Evolutionary conservation across 2,329 filamentous ascomycete genomes (phyloP), one percentile per base, ranked within the genome.

Genomic region (Sphaerulina populicola): DNA sequence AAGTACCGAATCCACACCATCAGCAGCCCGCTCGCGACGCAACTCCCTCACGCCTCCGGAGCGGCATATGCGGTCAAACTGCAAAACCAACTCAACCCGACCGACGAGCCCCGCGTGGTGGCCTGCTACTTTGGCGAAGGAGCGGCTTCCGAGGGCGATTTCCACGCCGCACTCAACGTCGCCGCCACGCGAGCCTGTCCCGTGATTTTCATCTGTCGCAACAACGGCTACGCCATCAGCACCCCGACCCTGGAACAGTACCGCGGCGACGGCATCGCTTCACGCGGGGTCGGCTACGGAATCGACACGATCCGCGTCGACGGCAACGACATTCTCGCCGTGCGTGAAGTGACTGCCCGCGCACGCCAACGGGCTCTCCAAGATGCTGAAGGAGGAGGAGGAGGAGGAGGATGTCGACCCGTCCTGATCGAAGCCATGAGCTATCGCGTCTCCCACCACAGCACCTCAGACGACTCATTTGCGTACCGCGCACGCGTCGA

Each of bases 401-500:
- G n/a, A 86, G 88, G 3, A 81, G 79, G 56, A 18, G 4, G 4
- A 18, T 18, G 18, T 18, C 18, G 18, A 18, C 89, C 88, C 0
- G 79, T 98, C 0, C 74, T 98, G 6, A 85, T 98, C 37, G 93
- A 98, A 71, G 89, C 89, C 50, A 94, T 98, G 87, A 91, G 87
- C 21, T 98, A 98, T 71, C 88, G 93, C n/a, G 90, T 97, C 39
- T 91, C 87, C 6, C 89, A 98, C 67, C 93, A 98, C 72, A 95
- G 88, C 69, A 98, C 93, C 0, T 93, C 86, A 0, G 93, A 98
- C 65, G 93, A 98, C 71, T 93, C 86, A 23, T 98, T 96, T 64
- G 93, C 93, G 0, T 98, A 98, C 72, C 85, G 93, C 7, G 89
- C 90, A 1, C 82, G 85, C 23, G 83, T 96, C 0, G 93, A 98